Evolutionary conservation across 129 eudicot species (phyloP).

Genomic region (Rutidosis leptorrhynchoides): DNA sequence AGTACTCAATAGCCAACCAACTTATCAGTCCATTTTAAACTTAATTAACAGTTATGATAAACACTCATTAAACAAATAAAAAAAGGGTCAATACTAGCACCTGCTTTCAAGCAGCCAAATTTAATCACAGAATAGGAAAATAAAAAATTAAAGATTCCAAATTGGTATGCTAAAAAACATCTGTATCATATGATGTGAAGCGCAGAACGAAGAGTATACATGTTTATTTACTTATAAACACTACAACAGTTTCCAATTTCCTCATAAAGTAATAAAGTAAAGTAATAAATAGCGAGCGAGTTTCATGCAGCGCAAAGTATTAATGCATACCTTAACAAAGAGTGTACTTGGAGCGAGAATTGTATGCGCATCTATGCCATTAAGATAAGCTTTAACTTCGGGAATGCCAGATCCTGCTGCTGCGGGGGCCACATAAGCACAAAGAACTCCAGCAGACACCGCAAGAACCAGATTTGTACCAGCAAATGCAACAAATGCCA

Average conservation of each 20-base stretch:
- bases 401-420: slow-evolving; percentile 99
- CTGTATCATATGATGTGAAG: neutral
- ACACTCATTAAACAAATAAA: neutral
- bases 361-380: slow-evolving; percentile 97
- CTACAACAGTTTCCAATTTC: neutral
- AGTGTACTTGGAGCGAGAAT: slow-evolving; percentile 95
- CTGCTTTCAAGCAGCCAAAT: neutral
- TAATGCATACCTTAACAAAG: slow-evolving; percentile 69
- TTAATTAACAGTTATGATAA: neutral
- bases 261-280: neutral
- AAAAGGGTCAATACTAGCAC: neutral
- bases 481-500: slow-evolving; percentile 72
- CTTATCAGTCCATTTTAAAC: neutral
- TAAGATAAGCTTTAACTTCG: slow-evolving; percentile 95
- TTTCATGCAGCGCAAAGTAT: neutral
- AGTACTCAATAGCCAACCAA: neutral
- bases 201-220: neutral
- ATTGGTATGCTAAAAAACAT: neutral
- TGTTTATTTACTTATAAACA: neutral
- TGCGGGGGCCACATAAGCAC: slow-evolving; percentile 96
- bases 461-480: slow-evolving; percentile 71
- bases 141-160: neutral
- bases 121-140: neutral
- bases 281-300: too few relatives aligned
- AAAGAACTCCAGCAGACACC: slow-evolving; percentile 61